Percentiles rank a stretch among this genome's conserved stretches.
Evolutionary conservation across 2,329 filamentous ascomycete species (phyloP).

Genomic region (Penicillium occitanis): DNA sequence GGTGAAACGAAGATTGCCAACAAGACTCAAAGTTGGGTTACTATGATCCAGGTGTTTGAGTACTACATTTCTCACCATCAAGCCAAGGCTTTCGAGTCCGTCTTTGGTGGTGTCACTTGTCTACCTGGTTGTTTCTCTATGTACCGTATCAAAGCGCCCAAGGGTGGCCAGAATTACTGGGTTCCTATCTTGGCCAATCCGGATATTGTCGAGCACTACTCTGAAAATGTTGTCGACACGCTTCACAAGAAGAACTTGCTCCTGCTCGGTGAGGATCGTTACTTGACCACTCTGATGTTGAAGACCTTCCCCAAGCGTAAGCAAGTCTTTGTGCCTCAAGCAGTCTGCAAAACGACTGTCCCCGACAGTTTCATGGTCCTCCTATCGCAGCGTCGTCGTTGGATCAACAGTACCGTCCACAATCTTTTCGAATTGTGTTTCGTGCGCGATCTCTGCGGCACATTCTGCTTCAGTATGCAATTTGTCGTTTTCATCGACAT

Average conservation of each 20-base stretch:
- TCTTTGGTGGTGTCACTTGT: constrained; percentile 98
- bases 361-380: constrained; percentile 90
- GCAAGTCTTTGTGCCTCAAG: constrained; percentile 96
- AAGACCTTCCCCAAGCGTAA: constrained; percentile 99
- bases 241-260: constrained; percentile 96
- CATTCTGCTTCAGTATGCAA: constrained; percentile 99
- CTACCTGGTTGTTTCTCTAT: constrained; percentile 99
- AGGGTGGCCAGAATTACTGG: constrained; percentile 99
- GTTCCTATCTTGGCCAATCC: constrained; percentile 97
- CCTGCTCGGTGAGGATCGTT: constrained; percentile 88
- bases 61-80: constrained; percentile 96
- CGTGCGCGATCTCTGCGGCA: constrained; percentile 93
- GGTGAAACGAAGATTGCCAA: constrained; percentile 99
- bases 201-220: constrained; percentile 98
- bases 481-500: constrained; percentile 96
- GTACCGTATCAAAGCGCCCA: constrained; percentile 99
- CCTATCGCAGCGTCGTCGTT: constrained; percentile 89
- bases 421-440: constrained; percentile 97
- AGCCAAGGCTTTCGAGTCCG: constrained; percentile 94
- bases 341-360: constrained; percentile 97
- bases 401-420: constrained; percentile 99
- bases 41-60: constrained; percentile 98
- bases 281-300: constrained; percentile 94
- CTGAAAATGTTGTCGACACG: constrained; percentile 97
- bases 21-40: constrained; percentile 91